These are phyloP conservation scores for Biancaea sappan DNA, from an alignment of 306 rosid genomes.

Conservation along the genomic window DNA sequence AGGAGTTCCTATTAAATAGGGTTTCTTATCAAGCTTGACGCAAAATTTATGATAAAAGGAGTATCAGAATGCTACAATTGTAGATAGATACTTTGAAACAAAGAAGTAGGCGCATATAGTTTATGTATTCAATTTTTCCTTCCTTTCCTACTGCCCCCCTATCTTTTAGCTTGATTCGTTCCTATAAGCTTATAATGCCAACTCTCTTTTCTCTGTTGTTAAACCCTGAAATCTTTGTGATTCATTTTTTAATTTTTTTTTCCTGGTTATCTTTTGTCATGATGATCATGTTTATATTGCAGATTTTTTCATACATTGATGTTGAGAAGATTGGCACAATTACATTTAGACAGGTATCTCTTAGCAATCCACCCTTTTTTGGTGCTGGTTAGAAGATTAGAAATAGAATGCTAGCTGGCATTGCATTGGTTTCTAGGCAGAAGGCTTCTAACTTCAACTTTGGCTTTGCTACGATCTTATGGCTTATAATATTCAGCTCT, in stretches of 20 bases:
- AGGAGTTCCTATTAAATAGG: not conserved
- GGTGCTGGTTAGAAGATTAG: not conserved
- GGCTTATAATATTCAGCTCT: not conserved
- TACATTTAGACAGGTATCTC: conserved; percentile 64
- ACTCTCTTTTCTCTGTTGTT: conserved; percentile 12
- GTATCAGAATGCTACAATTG: conserved; percentile 1
- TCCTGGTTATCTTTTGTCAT: not conserved
- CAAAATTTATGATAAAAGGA: not conserved
- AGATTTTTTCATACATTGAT: conserved; percentile 17
- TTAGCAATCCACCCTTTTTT: not conserved
- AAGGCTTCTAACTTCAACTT: not conserved
- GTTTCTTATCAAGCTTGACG: not conserved
- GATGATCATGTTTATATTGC: not conserved
- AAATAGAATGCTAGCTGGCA: not conserved
- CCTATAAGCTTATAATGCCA: not conserved
- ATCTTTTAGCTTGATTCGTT: conserved; percentile 18
- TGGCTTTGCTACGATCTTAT: conserved; percentile 8
- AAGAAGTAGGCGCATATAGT: not conserved
- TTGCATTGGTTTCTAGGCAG: conserved; percentile 5
- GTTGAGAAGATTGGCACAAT: conserved; percentile 35
- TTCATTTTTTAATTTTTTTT: not conserved
- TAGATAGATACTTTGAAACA: conserved; percentile 21
- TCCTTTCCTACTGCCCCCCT: not conserved
- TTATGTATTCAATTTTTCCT: not conserved
- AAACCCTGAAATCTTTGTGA: not conserved